phyloP scores from a whole-genome alignment of 345 rosid species.

The Iberis pinnata region DNA sequence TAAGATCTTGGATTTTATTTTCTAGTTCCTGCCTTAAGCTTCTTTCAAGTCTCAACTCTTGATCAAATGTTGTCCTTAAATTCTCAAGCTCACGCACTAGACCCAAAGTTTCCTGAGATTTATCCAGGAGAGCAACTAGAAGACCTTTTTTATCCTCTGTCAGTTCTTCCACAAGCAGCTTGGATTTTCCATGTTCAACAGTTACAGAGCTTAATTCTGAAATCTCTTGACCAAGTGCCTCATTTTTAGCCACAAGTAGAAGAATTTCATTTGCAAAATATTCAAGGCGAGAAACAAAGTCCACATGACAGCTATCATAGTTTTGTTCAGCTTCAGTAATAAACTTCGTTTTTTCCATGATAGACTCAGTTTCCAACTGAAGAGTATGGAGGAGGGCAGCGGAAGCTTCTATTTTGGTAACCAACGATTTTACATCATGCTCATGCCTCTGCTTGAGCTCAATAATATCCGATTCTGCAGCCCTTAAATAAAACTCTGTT shows the following conservation, averaged over 20 bases:
- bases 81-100: constrained; percentile 41
- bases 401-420: constrained; percentile 43
- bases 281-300: constrained; percentile 49
- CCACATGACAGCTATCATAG: constrained; percentile 38
- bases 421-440: constrained; percentile 36
- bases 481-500: constrained; percentile 35
- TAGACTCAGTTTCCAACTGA: constrained; percentile 51
- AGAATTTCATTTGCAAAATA: constrained; percentile 47
- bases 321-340: constrained; percentile 53
- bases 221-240: constrained; percentile 50
- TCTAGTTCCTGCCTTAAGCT: constrained; percentile 37
- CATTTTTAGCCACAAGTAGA: constrained; percentile 46
- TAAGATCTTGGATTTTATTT: constrained; percentile 40
- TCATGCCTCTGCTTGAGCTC: constrained; percentile 53
- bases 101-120: constrained; percentile 43
- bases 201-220: constrained; percentile 39
- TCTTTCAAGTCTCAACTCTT: constrained; percentile 49
- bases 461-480: constrained; percentile 43
- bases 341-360: constrained; percentile 42
- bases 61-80: constrained; percentile 38
- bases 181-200: constrained; percentile 50
- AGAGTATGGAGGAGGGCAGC: constrained; percentile 46
- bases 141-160: constrained; percentile 48
- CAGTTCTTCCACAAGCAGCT: constrained; percentile 49
- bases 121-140: constrained; percentile 42